Evolutionary conservation across 2,329 filamentous ascomycete species (phyloP), one percentile per base, ranked within the genome.

Genomic region (Beauveria brongniartii): DNA sequence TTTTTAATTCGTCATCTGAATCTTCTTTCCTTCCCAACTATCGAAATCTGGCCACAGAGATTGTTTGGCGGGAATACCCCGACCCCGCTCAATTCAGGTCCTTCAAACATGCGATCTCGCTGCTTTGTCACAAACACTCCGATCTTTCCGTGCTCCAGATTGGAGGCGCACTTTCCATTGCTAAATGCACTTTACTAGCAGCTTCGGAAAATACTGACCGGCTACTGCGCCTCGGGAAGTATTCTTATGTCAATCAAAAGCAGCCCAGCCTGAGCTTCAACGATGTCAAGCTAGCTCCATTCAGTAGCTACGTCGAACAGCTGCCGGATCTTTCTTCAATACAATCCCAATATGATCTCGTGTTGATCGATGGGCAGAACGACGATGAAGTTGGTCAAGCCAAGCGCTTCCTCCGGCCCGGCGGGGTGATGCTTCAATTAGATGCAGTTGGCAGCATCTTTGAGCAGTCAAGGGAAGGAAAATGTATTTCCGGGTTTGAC

Each of bases 41-140:
- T 63, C 77, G 75, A 37, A 78, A 78, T 22, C 70, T 84, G 1
- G 81, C 78, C 60, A 78, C 77, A 2, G 70, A 80, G 63, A 71
- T 83, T 54, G 64, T 73, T 2, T 84, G 81, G 81, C 70, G 76
- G 22, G 68, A 75, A 57, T 74, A 80, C 58, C 65, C 69, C 7
- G 59, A 64, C 2, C 73, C 67, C 10, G 63, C 69, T 1, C 62
- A 63, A 1, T 63, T 69, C 0, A 48, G 50, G 1, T 63, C 64
- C 8, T 57, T 73, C 8, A 55, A 58, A 1, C 64, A 70, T 1
- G 63, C 77, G 14, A 59, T 78, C 0, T 63, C 67, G 1, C 60
- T 74, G 0, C 62, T 77, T 20, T 72, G 72, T 1, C 74, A 78
- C 67, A 78, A 78, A 59, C 69, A 71, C 5, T 73, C 78, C 0